Conservation (phyloP, 306 rosid species). For the Sindora glabra region DNA sequence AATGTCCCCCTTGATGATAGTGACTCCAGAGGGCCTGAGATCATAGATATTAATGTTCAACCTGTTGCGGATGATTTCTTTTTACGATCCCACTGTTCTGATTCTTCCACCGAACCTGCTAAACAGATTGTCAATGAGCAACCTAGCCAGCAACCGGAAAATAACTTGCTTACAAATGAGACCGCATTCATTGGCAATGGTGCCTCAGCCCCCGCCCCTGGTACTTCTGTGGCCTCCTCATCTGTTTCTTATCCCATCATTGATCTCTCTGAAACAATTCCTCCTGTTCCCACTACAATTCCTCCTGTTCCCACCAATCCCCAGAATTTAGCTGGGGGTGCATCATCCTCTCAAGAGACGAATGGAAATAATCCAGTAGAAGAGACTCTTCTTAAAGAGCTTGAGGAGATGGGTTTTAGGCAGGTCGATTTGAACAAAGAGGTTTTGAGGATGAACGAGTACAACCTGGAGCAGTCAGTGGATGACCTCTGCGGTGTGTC, state of each 20-base stretch:
- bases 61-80: constrained; percentile 25
- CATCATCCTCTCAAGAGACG: constrained; percentile 23
- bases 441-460: constrained; percentile 58
- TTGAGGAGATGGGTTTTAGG: constrained; percentile 76
- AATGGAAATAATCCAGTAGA: constrained; percentile 28
- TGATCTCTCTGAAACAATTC: constrained; percentile 26
- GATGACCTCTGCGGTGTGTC: constrained; percentile 71
- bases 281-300: too few relatives aligned
- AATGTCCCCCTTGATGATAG: constrained; percentile 43
- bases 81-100: constrained; percentile 19
- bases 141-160: constrained; percentile 26
- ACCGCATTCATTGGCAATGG: constrained; percentile 34
- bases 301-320: constrained; percentile 1
- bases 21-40: constrained; percentile 24
- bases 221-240: constrained; percentile 19
- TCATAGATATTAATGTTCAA: constrained; percentile 35
- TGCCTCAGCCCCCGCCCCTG: constrained; percentile 18
- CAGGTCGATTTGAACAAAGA: constrained; percentile 73
- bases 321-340: constrained; percentile 9
- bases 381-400: constrained; percentile 71
- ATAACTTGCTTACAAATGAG: constrained; percentile 25
- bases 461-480: constrained; percentile 62
- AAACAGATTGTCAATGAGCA: constrained; percentile 23
- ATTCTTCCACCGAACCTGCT: constrained; percentile 15
- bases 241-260: constrained; percentile 37